Base-by-base conservation (phyloP, 192 early-diverging fungal species). In the Backusella psychrophila region DNA sequence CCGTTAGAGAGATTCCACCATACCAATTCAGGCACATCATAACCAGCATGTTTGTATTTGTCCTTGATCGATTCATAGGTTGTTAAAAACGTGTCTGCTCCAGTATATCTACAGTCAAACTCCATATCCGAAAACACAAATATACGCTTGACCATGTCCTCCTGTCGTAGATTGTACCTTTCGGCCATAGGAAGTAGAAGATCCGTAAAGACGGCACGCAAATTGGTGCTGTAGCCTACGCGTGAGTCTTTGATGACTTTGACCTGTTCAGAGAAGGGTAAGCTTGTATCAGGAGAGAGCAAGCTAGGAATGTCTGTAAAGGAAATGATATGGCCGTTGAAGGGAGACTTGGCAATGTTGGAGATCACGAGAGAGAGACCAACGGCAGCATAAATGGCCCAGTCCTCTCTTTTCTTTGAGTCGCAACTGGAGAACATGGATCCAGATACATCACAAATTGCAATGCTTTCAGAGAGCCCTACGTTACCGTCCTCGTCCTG, bases 61-160 rank as follows among this genome's bases (percentile, higher is more conserved):
- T 38, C 56, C 42, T 71, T 69, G 7, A 85, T 68, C 31, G 71
- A 65, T 17, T 78, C 56, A 66, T 84, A 87, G 12, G 82, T 82
- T 9, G 87, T 88, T 8, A 72, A 63, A 33, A 71, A 38, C 21
- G 72, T 52, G 1, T 38, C 52, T 11, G 15, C 35, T 73, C 7
- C 31, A 31, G n/a, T 46, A n/a, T 11, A 42, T 0, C 9, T 21
- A 15, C 1, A 5, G 21, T 88, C 75, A 72, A 88, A 88, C 68
- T 88, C 82, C 87, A 88, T 88, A 44, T 88, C 87, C 2, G 86
- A 81, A 29, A 88, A 84, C 21, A 88, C 67, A 75, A 88, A 85
- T 69, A 88, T 65, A 4, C 84, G 84, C 79, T 88, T 85, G 17
- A 86, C 80, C 87, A 88, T 88, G 6, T 82, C 82, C 38, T 87